A percentile compares a stretch with the other conserved stretches of the same genome.
Evolutionary conservation across 2,329 filamentous ascomycete genomes (phyloP).

Genomic region (Talaromyces sp.): DNA sequence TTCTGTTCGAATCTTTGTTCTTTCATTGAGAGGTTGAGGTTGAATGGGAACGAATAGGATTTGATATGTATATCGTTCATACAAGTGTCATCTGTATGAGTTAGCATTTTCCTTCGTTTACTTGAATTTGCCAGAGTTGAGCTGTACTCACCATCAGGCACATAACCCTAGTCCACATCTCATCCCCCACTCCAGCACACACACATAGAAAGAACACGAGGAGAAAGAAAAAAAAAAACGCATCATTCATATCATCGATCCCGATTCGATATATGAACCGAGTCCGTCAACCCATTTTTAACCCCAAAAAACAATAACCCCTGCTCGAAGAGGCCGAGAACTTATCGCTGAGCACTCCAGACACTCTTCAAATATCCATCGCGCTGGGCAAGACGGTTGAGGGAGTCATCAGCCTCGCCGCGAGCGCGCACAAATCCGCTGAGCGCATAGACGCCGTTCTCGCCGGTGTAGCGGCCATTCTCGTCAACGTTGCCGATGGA

Average conservation of each 20-base stretch:
- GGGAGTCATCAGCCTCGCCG: constrained; percentile 94
- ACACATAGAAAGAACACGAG: constrained; percentile 1
- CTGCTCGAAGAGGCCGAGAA: constrained; percentile 7
- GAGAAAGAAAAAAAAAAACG: neutral
- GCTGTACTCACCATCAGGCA: constrained; percentile 14
- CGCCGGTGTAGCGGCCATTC: constrained; percentile 93
- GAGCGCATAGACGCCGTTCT: constrained; percentile 96
- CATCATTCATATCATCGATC: constrained; percentile 18
- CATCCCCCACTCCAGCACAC: neutral
- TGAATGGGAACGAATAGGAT: neutral
- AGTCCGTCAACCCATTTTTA: constrained; percentile 18
- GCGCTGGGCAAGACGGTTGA: constrained; percentile 93
- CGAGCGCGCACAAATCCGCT: constrained; percentile 97
- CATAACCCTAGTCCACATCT: neutral
- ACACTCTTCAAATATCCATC: constrained; percentile 97
- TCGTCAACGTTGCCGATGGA: constrained; percentile 97
- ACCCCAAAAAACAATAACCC: neutral
- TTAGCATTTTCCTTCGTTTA: neutral
- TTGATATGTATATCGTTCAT: constrained; percentile 6
- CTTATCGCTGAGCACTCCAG: constrained; percentile 71
- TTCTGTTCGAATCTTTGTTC: neutral
- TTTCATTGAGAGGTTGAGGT: neutral
- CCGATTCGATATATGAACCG: constrained; percentile 4
- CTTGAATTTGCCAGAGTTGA: neutral
- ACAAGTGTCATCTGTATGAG: constrained; percentile 7